These are phyloP conservation scores for Styphnolobium japonicum DNA, from an alignment of 306 rosid genomes.

Conservation along the genomic window DNA sequence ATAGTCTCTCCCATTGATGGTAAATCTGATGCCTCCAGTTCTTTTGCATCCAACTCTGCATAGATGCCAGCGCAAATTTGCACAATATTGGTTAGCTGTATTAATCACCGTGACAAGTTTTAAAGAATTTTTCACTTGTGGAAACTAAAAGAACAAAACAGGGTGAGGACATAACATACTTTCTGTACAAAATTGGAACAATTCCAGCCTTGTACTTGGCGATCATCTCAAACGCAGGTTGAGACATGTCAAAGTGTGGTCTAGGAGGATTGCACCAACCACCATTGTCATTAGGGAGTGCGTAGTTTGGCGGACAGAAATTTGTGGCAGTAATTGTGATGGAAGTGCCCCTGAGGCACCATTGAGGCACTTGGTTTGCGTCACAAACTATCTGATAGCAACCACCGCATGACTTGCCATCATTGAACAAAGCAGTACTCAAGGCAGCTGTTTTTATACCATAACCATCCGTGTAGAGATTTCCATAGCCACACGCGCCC, in stretches of 20 bases:
- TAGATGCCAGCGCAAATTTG: neutral
- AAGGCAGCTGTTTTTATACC: constrained; percentile 66
- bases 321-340: constrained; percentile 71
- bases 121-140: neutral
- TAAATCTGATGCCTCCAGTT: constrained; percentile 52
- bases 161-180: constrained; percentile 30
- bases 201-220: constrained; percentile 64
- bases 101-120: neutral
- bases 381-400: constrained; percentile 65
- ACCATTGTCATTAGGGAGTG: constrained; percentile 49
- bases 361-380: constrained; percentile 40
- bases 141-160: neutral
- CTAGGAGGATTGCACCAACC: constrained; percentile 75
- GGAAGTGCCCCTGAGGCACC: constrained; percentile 55
- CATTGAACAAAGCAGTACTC: constrained; percentile 56
- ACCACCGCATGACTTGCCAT: constrained; percentile 67
- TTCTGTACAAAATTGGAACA: constrained; percentile 43
- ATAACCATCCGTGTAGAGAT: constrained; percentile 49
- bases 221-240: constrained; percentile 47
- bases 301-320: constrained; percentile 65
- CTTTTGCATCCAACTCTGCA: constrained; percentile 53
- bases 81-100: neutral
- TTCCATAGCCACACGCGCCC: constrained; percentile 81
- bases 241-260: constrained; percentile 68
- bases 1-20: constrained; percentile 45